Conservation (phyloP, 208 protist genomes). For the Blastocrithidia nonstop region DNA sequence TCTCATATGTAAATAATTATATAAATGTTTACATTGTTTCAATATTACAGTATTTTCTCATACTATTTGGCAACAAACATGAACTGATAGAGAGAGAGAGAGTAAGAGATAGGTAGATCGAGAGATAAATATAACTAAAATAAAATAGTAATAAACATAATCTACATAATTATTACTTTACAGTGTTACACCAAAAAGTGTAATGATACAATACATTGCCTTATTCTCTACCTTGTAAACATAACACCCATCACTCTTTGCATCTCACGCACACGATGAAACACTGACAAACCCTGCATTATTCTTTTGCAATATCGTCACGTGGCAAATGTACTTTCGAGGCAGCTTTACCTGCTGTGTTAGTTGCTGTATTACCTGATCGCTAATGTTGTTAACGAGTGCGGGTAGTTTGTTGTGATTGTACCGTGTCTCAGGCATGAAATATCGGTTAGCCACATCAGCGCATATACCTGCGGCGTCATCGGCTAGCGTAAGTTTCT, state of each 20-base stretch:
- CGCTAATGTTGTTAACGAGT: slow-evolving; percentile 47
- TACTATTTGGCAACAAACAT: no score
- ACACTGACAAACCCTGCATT: slow-evolving; percentile 74
- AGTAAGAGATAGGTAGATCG: background rate
- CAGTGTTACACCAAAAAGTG: slow-evolving; percentile 68
- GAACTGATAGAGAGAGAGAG: background rate
- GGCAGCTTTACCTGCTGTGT: slow-evolving; percentile 74
- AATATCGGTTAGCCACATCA: slow-evolving; percentile 42
- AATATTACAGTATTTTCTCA: no score
- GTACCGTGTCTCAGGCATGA: slow-evolving; percentile 51
- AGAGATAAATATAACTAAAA: background rate
- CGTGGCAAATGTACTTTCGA: slow-evolving; percentile 82
- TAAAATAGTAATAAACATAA: background rate
- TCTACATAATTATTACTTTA: slow-evolving; percentile 5
- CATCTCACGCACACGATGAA: slow-evolving; percentile 82
- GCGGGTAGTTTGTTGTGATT: slow-evolving; percentile 42
- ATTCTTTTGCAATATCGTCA: slow-evolving; percentile 78
- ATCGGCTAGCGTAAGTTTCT: slow-evolving; percentile 64
- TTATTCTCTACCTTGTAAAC: slow-evolving; percentile 68
- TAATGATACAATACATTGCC: slow-evolving; percentile 71
- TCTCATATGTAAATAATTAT: background rate
- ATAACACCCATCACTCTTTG: slow-evolving; percentile 70
- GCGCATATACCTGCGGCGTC: slow-evolving; percentile 62
- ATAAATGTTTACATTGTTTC: background rate
- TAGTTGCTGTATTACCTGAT: slow-evolving; percentile 59